Conservation (phyloP, 192 early-diverging fungal genomes). For the Umbelopsis ramanniana region DNA sequence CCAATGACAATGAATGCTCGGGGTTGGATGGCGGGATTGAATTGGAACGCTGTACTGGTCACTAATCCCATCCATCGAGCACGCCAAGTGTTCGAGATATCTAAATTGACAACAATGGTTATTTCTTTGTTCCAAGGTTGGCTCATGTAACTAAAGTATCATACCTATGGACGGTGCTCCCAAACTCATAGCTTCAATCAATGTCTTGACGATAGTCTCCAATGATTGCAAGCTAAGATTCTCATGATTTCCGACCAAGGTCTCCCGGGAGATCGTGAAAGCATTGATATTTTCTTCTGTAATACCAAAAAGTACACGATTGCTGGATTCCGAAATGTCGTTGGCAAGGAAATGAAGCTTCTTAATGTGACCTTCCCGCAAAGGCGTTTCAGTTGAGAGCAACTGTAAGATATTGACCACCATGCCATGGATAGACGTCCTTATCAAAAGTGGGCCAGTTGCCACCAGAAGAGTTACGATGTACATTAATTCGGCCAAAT, state of each 20-base stretch:
- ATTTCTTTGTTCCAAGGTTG: slow-evolving; percentile 71
- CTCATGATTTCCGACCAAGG: slow-evolving; percentile 46
- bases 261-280: slow-evolving; percentile 60
- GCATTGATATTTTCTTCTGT: slow-evolving; percentile 63
- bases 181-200: slow-evolving; percentile 63
- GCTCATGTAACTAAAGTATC: slow-evolving; percentile 54
- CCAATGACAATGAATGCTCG: slow-evolving; percentile 91
- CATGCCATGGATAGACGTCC: slow-evolving; percentile 85
- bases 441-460: slow-evolving; percentile 78
- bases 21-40: slow-evolving; percentile 91
- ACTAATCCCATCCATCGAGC: slow-evolving; percentile 91
- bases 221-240: slow-evolving; percentile 48
- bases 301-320: slow-evolving; percentile 76
- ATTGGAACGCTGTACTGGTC: slow-evolving; percentile 89
- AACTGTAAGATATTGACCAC: slow-evolving; percentile 88
- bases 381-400: slow-evolving; percentile 57
- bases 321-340: slow-evolving; percentile 80
- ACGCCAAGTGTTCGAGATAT: slow-evolving; percentile 79
- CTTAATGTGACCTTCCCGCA: slow-evolving; percentile 51
- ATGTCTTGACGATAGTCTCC: slow-evolving; percentile 59
- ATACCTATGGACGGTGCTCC: slow-evolving; percentile 68
- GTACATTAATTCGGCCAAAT: slow-evolving; percentile 83
- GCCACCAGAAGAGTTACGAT: slow-evolving; percentile 82
- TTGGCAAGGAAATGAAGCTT: slow-evolving; percentile 64
- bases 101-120: slow-evolving; percentile 45